phyloP scores from a whole-genome alignment of 805 yeast genomes.

The Vanderwaltozyma verrucispora region DNA sequence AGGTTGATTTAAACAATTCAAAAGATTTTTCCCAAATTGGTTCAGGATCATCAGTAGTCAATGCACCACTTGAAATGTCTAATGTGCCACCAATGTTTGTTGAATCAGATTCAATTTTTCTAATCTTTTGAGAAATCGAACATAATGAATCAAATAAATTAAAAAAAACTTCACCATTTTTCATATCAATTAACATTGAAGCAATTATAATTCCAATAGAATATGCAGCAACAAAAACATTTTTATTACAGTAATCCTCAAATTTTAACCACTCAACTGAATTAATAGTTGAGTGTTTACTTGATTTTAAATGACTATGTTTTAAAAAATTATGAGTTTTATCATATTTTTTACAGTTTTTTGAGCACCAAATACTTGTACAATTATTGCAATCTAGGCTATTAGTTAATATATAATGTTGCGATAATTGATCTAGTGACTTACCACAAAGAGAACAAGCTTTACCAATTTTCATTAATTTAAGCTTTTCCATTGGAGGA shows the following conservation, averaged over 20 bases:
- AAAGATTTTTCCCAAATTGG: constrained; percentile 50
- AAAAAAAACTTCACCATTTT: constrained; percentile 16
- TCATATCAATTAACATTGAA: constrained; percentile 13
- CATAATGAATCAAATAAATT: constrained; percentile 54
- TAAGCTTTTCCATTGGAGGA: constrained; percentile 58
- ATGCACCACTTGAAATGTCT: constrained; percentile 23
- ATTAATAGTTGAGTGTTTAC: constrained; percentile 29
- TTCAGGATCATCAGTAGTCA: constrained; percentile 8
- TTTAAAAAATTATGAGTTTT: constrained; percentile 44
- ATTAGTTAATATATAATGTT: constrained; percentile 25
- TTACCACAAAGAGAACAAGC: constrained; percentile 70
- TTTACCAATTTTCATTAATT: constrained; percentile 47
- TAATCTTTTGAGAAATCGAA: constrained; percentile 51
- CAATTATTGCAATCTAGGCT: constrained; percentile 62
- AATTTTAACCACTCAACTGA: constrained; percentile 43
- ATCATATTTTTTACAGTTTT: constrained; percentile 46
- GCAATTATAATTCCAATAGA: constrained; percentile 51
- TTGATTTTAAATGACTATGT: constrained; percentile 37
- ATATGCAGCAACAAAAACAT: constrained; percentile 60
- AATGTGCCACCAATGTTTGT: constrained; percentile 33
- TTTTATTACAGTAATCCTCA: constrained; percentile 51
- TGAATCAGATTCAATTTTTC: constrained; percentile 50
- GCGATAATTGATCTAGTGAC: constrained; percentile 28
- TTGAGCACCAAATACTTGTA: constrained; percentile 61
- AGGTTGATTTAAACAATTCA: constrained; percentile 38